Base-by-base conservation (phyloP, 352 stramenopile species). In the Globisporangium irregulare region DNA sequence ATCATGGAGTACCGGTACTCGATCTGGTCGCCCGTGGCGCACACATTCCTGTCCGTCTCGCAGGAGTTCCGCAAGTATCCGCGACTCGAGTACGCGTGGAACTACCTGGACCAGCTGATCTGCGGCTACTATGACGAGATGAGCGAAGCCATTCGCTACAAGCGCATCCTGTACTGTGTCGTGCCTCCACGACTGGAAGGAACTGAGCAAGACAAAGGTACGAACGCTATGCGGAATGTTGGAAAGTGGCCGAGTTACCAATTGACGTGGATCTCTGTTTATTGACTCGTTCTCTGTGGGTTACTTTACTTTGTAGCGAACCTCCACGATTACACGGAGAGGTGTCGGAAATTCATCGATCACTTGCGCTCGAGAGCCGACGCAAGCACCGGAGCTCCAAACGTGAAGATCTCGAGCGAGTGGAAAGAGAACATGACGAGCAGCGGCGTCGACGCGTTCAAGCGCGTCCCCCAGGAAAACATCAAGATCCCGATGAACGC, bases 41-140 rank as follows among this genome's bases (percentile, higher is more conserved):
- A 90, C 64, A 76, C 69, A 1, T 96, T 94, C 60, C 72, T 84
- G 18, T 81, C 79, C 34, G 79, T 90, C 7, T 77, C 79, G 12
- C 88, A 96, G 59, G 75, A 91, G 69, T 96, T 96, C 67, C 84
- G 84, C 71, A 92, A 94, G 75, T 94, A 94, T 56, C 86, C 84
- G 36, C 70, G 77, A 34, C 78, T 89, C 48, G 86, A 96, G 66
- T 92, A 96, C 73, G 75, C 87, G 53, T 96, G 89, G 89, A 96
- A 96, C 69, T 85, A 91, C 53, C 66, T 94, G 22, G 89, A 96
- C 63, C 86, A 94, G 64, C 70, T 96, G 32, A 90, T 96, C 24
- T 96, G 86, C 54, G 85, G 89, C 56, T 93, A 96, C 73, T 90
- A 89, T 25, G 89, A 94, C 66, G 81, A 92, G 38, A 96, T 96